phyloP scores from a whole-genome alignment of 495 filamentous ascomycete species.

The Aspergillus affinis region DNA sequence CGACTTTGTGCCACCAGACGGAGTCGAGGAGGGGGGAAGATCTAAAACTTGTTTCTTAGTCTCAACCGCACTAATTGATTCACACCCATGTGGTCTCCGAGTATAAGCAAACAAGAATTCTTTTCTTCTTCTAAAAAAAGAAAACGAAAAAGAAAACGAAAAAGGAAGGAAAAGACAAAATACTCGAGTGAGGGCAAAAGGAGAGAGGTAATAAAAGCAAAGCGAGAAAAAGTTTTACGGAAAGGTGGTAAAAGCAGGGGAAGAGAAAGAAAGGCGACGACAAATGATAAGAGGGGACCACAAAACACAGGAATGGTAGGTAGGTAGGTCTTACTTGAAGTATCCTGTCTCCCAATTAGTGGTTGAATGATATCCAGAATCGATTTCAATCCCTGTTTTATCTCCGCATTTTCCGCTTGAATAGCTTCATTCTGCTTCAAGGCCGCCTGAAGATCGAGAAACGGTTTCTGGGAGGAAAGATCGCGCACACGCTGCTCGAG shows the following conservation, averaged over 20 bases:
- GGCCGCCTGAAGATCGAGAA: constrained; percentile 72
- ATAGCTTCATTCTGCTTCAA: constrained; percentile 67
- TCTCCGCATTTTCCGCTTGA: constrained; percentile 68
- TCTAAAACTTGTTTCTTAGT: constrained; percentile 9
- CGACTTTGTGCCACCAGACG: constrained; percentile 17
- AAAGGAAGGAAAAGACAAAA: neutral
- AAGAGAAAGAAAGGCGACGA: neutral
- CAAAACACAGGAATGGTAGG: neutral
- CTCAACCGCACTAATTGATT: neutral
- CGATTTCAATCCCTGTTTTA: constrained; percentile 59
- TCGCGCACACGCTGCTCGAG: constrained; percentile 71
- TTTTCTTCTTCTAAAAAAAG: neutral
- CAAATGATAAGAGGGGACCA: neutral
- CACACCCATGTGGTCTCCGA: neutral
- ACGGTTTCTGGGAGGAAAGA: constrained; percentile 72
- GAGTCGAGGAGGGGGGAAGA: constrained; percentile 9
- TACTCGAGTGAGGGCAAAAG: neutral
- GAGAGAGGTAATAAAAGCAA: neutral
- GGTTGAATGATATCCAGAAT: constrained; percentile 68
- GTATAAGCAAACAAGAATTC: neutral
- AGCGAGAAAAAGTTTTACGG: neutral
- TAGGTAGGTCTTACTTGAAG: constrained; percentile 13
- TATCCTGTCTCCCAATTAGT: constrained; percentile 40
- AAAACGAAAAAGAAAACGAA: neutral
- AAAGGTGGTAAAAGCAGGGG: too few species aligned